Base-by-base conservation (phyloP, 2,329 filamentous ascomycete species). In the Ceratocystis huliohia region DNA sequence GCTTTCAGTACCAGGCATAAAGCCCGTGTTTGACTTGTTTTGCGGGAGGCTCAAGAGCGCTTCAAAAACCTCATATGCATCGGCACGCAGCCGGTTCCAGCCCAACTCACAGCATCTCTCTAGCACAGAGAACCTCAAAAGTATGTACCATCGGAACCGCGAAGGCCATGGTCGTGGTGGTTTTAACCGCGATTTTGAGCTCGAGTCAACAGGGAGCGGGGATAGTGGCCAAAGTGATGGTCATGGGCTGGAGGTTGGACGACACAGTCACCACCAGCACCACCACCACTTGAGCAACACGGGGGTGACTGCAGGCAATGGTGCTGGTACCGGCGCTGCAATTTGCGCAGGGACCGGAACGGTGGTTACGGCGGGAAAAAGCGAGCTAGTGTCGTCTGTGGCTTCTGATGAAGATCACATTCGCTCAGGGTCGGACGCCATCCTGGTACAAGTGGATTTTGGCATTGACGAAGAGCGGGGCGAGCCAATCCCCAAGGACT, bases 1-100 rank as follows among this genome's bases (percentile, higher is more conserved):
- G 1, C 74, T 82, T 1, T 82, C 80, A 0, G 74, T 81, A 0
- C 80, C 80, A 0, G 80, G 78, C 2, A 72, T 80, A 61, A 81
- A 82, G 65, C 80, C 79, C 0, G 70, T 81, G 2, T 76, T 78
- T 53, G 77, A 77, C 70, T 72, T 69, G 67, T 70, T 72, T 61
- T 66, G 76, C 46, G 61, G 64, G 30, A 68, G 74, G 62, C 67
- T 71, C 30, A 72, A 70, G 68, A 73, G 71, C 30, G 61, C 67
- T 3, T 68, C 70, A 28, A 59, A 67, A 56, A 46, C 53, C 37
- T 68, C 67, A 1, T 68, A 68, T 2, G 69, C 67, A 20, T 74
- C 74, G 17, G 72, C 72, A 15, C 67, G 75, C 0, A 73, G 72
- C 53, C 73, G 72, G 1, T 68, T 76, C 8, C 71, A 71, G 37